Percentiles rank a stretch among this genome's conserved stretches.
phyloP scores from a whole-genome alignment of 2,329 filamentous ascomycete species.

The Fusarium abutilonis region DNA sequence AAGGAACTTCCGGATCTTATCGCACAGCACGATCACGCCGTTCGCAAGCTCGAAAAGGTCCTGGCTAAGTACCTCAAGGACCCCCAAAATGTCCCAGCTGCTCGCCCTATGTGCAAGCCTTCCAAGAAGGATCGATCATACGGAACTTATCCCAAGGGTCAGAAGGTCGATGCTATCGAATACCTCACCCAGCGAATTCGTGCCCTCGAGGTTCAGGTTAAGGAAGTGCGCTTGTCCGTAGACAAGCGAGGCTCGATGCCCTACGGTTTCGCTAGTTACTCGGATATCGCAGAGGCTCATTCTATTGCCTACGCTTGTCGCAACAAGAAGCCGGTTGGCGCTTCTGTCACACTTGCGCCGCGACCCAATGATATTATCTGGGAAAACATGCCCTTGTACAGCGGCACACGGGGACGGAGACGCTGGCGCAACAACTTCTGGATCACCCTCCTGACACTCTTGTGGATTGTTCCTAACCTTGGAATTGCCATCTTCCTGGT shows the following conservation, averaged over 20 bases:
- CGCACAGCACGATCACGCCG: slow-evolving; percentile 80
- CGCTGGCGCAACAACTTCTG: slow-evolving; percentile 84
- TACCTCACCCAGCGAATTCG: slow-evolving; percentile 89
- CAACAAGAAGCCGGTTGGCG: slow-evolving; percentile 81
- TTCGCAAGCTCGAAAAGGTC: slow-evolving; percentile 83
- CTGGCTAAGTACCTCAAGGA: slow-evolving; percentile 92
- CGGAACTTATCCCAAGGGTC: slow-evolving; percentile 69
- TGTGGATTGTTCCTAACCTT: slow-evolving; percentile 93
- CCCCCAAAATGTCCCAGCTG: slow-evolving; percentile 79
- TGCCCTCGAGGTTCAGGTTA: slow-evolving; percentile 83
- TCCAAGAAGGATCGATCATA: slow-evolving; percentile 81
- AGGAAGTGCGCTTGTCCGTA: slow-evolving; percentile 80
- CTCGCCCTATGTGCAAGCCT: slow-evolving; percentile 80
- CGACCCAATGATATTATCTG: slow-evolving; percentile 93
- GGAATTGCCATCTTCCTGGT: slow-evolving; percentile 94
- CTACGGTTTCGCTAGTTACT: slow-evolving; percentile 95
- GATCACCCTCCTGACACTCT: slow-evolving; percentile 79
- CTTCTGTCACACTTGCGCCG: slow-evolving; percentile 81
- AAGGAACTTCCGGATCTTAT: slow-evolving; percentile 89
- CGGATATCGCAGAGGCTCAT: slow-evolving; percentile 87
- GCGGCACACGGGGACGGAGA: slow-evolving; percentile 74
- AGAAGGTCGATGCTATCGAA: slow-evolving; percentile 92
- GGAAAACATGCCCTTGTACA: slow-evolving; percentile 85
- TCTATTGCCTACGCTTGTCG: slow-evolving; percentile 83
- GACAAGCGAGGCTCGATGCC: slow-evolving; percentile 89